Evolutionary conservation across 2,329 filamentous ascomycete genomes (phyloP), one percentile per base, ranked within the genome.

Genomic region (Fusarium fracticaudum): DNA sequence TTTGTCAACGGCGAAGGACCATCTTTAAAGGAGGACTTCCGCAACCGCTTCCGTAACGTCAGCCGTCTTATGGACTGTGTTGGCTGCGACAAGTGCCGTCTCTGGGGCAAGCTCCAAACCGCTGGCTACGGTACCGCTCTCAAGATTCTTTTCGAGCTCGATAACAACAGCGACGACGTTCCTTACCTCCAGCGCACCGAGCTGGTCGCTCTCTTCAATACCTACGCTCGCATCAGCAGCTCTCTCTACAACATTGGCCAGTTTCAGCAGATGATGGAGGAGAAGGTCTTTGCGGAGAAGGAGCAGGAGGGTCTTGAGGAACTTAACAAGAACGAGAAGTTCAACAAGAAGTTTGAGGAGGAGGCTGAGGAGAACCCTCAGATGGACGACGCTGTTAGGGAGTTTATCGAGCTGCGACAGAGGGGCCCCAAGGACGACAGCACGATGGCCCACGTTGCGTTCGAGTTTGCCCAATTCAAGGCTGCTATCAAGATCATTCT

Each of bases 61-160:
- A 97, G 94, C 81, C 91, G 96, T 45, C 88, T 98, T 74, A 99
- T 99, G 96, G 96, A 99, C 83, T 99, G 96, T 77, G 96, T 98
- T 26, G 96, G 96, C 50, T 99, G 96, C 83, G 96, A 99, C 85
- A 99, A 99, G 85, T 99, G 96, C 84, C 91, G 96, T 14, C 91
- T 99, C 6, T 99, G 96, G 96, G 96, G 96, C 55, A 99, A 99
- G 84, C 85, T 99, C 43, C 96, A 99, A 84, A 97, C 95, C 2
- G 93, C 94, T 18, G 96, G 96, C 6, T 98, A 98, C 80, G 96
- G 96, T 57, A 94, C 96, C 1, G 96, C 96, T 1, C 86, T 99
- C 72, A 99, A 99, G 84, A 92, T 99, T 9, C 88, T 99, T 4
- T 99, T 99, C 79, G 96, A 99, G 82, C 96, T 95, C 72, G 95